phyloP scores from a whole-genome alignment of 306 rosid genomes.

The Cucurbita moschata region DNA sequence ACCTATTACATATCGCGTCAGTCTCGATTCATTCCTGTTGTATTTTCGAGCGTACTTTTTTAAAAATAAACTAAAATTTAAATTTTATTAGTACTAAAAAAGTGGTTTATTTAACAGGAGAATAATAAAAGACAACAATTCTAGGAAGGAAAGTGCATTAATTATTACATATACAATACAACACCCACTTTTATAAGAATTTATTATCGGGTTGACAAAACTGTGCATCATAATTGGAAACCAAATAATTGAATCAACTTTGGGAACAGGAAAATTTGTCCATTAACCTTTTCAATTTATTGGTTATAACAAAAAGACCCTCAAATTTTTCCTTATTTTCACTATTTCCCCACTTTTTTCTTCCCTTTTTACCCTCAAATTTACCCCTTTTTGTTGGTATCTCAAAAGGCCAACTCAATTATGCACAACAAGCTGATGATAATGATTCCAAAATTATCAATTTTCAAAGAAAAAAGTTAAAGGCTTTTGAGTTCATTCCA shows the following conservation, averaged over 20 bases:
- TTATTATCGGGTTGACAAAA: background rate
- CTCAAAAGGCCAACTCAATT: background rate
- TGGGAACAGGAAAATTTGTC: slow-evolving; percentile 4
- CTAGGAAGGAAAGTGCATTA: background rate
- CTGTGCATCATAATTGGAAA: background rate
- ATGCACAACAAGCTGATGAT: background rate
- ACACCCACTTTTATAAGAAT: background rate
- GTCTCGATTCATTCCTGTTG: too few species aligned
- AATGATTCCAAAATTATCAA: background rate
- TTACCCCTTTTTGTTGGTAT: background rate
- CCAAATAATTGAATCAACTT: slow-evolving; percentile 2
- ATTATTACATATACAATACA: background rate
- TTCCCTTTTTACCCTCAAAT: background rate
- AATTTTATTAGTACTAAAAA: too few species aligned
- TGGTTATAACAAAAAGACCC: background rate
- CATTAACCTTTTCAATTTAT: background rate
- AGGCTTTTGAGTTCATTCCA: background rate
- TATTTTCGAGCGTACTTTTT: too few species aligned
- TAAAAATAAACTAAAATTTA: too few species aligned
- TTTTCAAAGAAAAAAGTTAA: background rate
- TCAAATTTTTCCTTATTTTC: background rate
- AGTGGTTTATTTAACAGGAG: background rate
- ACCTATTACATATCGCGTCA: too few species aligned
- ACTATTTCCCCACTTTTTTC: background rate
- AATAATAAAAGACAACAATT: background rate